Base-by-base conservation (phyloP, 2,329 filamentous ascomycete genomes). In the Diplodia intermedia region DNA sequence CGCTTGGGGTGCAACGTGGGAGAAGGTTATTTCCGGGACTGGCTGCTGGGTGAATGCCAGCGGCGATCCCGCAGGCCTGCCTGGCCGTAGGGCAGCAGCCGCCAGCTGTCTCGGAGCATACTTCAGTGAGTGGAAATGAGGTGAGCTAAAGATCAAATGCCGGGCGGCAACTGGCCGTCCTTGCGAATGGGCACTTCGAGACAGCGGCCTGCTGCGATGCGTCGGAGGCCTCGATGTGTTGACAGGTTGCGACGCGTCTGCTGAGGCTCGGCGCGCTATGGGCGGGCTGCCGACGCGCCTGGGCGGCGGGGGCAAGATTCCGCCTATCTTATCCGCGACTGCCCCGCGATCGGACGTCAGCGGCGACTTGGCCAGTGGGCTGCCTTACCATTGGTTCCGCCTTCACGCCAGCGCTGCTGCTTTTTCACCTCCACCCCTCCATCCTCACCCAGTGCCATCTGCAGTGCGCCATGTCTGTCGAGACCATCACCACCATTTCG, bases 401-500 rank as follows among this genome's bases (percentile, higher is more conserved):
- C 8, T 23, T 53, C 20, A 26, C 47, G 49, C 47, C 31, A 26
- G 61, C 50, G n/a, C 56, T 29, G 20, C 3, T 29, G 26, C 38
- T 23, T 15, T 11, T 20, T 14, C 43, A 26, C 49, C 36, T 5
- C 11, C 47, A 29, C 61, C 9, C 23, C n/a, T 23, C 6, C 53
- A 52, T 9, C 31, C n/a, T 20, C 2, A 20, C 12, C 4, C 23
- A 26, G 31, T 20, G 38, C 54, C 71, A 57, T 65, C 75, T 79
- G 11, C 36, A 20, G 43, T 26, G 6, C 47, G 31, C 52, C 72
- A 84, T 88, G 85, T 82, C 84, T 50, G 75, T 82, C 50, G 86
- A 89, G 78, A 86, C 82, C 49, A 84, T 90, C 74, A 89, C 83
- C 38, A 97, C 94, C 72, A 94, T 97, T 80, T 98, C 94, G 3